phyloP scores from a whole-genome alignment of 1,139 yeast genomes.

The Candida smagusa region DNA sequence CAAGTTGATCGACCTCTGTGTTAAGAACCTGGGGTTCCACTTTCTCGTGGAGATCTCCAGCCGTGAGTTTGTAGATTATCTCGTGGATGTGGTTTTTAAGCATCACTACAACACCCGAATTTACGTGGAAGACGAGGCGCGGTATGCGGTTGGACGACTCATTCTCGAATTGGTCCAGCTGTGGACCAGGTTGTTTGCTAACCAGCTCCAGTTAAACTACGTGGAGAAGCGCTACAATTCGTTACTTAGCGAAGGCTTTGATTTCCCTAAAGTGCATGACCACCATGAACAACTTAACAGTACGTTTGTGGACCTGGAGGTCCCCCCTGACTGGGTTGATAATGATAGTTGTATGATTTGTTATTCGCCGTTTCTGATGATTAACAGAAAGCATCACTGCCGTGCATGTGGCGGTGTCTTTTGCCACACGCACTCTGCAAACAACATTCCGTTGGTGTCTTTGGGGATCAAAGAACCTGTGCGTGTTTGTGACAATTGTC shows the following conservation, averaged over 20 bases:
- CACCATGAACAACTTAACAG: conserved; percentile 33
- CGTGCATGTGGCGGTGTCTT: conserved; percentile 96
- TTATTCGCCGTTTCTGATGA: conserved; percentile 71
- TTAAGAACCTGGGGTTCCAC: conserved; percentile 90
- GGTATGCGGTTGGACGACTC: conserved; percentile 53
- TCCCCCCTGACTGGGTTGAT: conserved; percentile 98
- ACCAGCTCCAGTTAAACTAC: conserved; percentile 64
- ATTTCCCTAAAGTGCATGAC: conserved; percentile 52
- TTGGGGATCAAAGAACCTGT: conserved; percentile 88
- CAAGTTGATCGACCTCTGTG: conserved; percentile 78
- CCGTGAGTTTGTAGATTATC: conserved; percentile 81
- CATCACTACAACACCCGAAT: conserved; percentile 34
- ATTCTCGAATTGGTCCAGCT: conserved; percentile 67
- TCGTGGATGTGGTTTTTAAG: conserved; percentile 44
- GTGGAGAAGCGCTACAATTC: conserved; percentile 61
- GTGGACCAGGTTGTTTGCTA: conserved; percentile 74
- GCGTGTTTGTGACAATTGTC: conserved; percentile 91
- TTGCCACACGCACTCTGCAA: conserved; percentile 78
- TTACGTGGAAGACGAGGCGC: conserved; percentile 37
- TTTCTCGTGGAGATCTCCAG: conserved; percentile 77
- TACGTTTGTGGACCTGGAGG: conserved; percentile 75
- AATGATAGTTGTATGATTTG: conserved; percentile 95
- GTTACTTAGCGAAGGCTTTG: conserved; percentile 60
- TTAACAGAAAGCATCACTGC: conserved; percentile 94
- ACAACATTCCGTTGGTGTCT: conserved; percentile 68